Percentiles rank a stretch among this genome's conserved stretches.
These are phyloP conservation scores for Ascochyta fabae DNA, from an alignment of 2,329 filamentous ascomycete species.

Conservation along the genomic window DNA sequence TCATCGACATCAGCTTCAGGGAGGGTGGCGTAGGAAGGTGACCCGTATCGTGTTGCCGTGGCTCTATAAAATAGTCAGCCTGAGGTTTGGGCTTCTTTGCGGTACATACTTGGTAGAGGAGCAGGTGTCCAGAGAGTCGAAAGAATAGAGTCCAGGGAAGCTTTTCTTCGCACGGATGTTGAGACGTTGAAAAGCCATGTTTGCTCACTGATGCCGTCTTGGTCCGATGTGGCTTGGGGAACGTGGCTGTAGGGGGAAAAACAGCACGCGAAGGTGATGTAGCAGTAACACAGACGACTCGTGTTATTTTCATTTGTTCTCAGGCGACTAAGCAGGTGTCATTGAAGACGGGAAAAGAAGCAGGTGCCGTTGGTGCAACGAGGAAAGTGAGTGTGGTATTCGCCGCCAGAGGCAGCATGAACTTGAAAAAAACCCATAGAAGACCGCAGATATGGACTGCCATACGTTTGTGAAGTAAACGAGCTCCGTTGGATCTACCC, in stretches of 20 bases:
- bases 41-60: background rate
- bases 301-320: background rate
- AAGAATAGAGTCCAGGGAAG: conserved; percentile 36
- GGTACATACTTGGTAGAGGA: conserved; percentile 5
- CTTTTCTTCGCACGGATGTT: conserved; percentile 40
- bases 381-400: background rate
- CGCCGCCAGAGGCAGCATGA: background rate
- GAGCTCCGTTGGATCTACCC: background rate
- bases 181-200: conserved; percentile 37
- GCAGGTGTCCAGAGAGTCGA: conserved; percentile 12
- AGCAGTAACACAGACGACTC: background rate
- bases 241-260: background rate
- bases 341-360: background rate
- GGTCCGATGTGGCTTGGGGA: background rate
- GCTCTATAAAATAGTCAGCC: background rate
- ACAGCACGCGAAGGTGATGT: background rate
- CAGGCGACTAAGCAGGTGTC: background rate
- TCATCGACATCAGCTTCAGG: background rate
- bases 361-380: background rate
- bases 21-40: background rate
- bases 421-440: background rate
- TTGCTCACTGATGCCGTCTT: conserved; percentile 19
- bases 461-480: background rate
- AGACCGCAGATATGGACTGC: background rate
- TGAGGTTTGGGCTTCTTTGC: too few species aligned